Base-by-base conservation (phyloP, 2,329 filamentous ascomycete species). In the Paradendryphiella salina region DNA sequence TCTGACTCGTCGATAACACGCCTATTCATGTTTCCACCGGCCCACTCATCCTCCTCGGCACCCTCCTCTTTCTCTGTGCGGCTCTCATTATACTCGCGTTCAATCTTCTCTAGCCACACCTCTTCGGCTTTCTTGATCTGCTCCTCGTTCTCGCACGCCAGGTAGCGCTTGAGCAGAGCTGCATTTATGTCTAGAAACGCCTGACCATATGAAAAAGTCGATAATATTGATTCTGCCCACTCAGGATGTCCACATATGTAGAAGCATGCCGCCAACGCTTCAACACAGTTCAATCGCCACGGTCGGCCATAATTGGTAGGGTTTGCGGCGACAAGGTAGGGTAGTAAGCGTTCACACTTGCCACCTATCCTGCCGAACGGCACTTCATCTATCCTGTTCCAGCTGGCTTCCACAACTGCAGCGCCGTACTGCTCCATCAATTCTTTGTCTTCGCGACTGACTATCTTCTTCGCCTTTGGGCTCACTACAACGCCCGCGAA, bases 221-320 rank as follows among this genome's bases (percentile, higher is more conserved):
- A 83, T 21, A 99, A 76, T 1, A 96, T 85, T 56, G 90, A 83
- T 67, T 88, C 85, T 0, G 94, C 93, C 94, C 94, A 99, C 42
- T 96, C 93, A 5, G 82, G 73, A 66, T 94, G 90, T 4, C 94
- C 90, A 64, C 93, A 97, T 58, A 99, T 99, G 66, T 83, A 89
- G 69, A 96, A 99, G 17, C 89, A 90, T 3, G 94, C 93, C 0
- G 91, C 94, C 38, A 99, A 79, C 3, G 94, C 94, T 77, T 99
- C 94, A 23, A 91, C 94, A 65, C 94, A 99, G 74, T 99, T 99
- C 56, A 99, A 74, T 46, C 92, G 82, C 89, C 92, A 96, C 4
- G 94, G 94, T 67, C 90, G 89, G 54, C 94, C 94, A 75, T 99
- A 99, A 76, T 99, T 99, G 68, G 96, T 94, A 1, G 89, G 88